phyloP scores from a whole-genome alignment of 805 yeast genomes.

The Cyberlindnera misumaiensis region DNA sequence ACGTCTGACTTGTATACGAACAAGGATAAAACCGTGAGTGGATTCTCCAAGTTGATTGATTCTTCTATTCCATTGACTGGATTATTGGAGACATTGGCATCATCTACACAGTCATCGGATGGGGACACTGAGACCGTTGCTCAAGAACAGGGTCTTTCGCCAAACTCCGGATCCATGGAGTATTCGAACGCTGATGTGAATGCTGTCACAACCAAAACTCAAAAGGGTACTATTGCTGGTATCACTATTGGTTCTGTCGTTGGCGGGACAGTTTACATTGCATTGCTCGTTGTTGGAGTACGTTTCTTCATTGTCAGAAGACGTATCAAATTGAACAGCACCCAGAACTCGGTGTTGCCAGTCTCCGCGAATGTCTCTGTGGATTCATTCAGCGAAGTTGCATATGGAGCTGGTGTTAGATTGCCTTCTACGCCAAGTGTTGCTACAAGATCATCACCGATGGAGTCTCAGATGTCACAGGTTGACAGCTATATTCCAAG shows the following conservation, averaged over 20 bases:
- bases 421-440: slow-evolving; percentile 3
- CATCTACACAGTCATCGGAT: slow-evolving; percentile 12
- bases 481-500: slow-evolving; percentile 31
- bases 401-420: slow-evolving; percentile 20
- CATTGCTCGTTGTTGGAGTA: slow-evolving; percentile 49
- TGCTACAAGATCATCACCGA: background rate
- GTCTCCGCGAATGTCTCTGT: slow-evolving; percentile 10
- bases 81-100: slow-evolving; percentile 19
- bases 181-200: slow-evolving; percentile 19
- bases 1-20: slow-evolving; percentile 57
- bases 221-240: slow-evolving; percentile 53
- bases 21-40: slow-evolving; percentile 44
- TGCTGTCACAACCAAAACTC: background rate
- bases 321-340: slow-evolving; percentile 11
- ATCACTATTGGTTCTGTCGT: slow-evolving; percentile 77
- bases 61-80: slow-evolving; percentile 54
- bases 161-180: slow-evolving; percentile 26
- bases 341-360: slow-evolving; percentile 12
- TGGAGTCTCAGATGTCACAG: slow-evolving; percentile 18
- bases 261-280: slow-evolving; percentile 65
- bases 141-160: slow-evolving; percentile 8
- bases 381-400: slow-evolving; percentile 14
- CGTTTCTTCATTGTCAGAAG: slow-evolving; percentile 36
- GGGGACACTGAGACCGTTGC: slow-evolving; percentile 4
- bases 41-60: slow-evolving; percentile 69